Base-by-base conservation (phyloP, 2,329 filamentous ascomycete genomes). In the Hypoxylon sp. region DNA sequence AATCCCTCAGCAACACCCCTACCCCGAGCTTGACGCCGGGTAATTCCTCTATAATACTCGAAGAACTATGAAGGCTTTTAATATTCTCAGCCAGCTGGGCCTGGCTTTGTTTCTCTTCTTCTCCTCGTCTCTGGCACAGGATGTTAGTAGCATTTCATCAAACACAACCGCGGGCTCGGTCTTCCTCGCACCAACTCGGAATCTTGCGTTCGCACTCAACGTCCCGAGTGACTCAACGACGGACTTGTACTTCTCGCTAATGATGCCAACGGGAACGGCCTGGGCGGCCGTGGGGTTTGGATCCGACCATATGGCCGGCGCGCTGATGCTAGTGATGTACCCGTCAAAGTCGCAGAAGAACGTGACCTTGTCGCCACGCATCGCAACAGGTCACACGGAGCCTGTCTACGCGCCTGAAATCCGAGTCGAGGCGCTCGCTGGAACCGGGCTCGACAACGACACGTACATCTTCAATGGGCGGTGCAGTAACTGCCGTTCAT, bases 151-250 rank as follows among this genome's bases (percentile, higher is more conserved):
- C 11, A 62, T 65, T 9, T 60, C 63, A 14, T 54, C 65, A 29
- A 70, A 66, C 44, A 65, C 66, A 37, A 66, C 67, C 47, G 65
- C 74, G 14, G 63, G 72, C 4, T 75, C 75, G 24, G 64, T 75
- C 55, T 78, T 78, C 67, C 64, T 78, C 66, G 72, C 75, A 1
- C 76, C 75, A 1, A 33, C 66, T 4, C 57, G 58, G 9, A 76
- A 79, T 57, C 81, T 82, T 1, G 91, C 91, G 6, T 85, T 87
- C 63, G 88, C 88, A 19, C 75, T 97, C 9, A 94, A 97, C 78
- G 83, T 97, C 48, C 92, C 94, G 65, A 95, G 90, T 78, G 91
- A 84, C 62, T 79, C 80, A 24, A 71, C 78, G 26, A 81, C 80
- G 48, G 82, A 88, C 71, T 74, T 89, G 42, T 88, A 83, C 78